Evolutionary conservation across 345 rosid species (phyloP).

Genomic region (Pistacia vera): DNA sequence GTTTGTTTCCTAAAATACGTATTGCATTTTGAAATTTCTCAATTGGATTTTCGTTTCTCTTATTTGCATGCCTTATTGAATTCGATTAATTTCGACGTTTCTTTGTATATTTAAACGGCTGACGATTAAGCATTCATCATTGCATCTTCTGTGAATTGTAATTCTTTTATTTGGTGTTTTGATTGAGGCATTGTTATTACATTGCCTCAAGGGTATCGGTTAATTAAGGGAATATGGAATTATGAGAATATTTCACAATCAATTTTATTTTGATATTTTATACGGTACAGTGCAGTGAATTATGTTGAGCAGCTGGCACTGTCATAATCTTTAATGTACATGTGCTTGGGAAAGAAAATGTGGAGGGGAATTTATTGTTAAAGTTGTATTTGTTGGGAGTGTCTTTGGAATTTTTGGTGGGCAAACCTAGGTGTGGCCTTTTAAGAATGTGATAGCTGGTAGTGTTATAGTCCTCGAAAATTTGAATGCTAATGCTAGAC

Average conservation of each 20-base stretch:
- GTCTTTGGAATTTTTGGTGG: background rate
- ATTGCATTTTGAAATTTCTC: conserved; percentile 18
- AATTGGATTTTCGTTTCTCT: conserved; percentile 4
- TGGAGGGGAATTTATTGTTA: background rate
- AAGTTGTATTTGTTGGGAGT: background rate
- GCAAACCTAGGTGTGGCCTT: background rate
- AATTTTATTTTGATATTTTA: background rate
- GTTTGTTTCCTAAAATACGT: conserved; percentile 24
- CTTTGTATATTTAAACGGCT: background rate
- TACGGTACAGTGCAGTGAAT: background rate
- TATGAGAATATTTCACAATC: background rate
- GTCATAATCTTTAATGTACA: background rate
- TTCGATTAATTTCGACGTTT: background rate
- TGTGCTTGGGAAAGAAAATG: too few species aligned
- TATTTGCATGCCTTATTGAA: conserved; percentile 1
- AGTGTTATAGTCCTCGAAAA: background rate
- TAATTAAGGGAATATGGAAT: conserved; percentile 2
- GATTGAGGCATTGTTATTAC: background rate
- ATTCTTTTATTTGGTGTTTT: background rate
- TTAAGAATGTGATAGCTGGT: background rate
- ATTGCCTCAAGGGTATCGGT: background rate
- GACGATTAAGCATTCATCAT: background rate
- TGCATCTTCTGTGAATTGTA: background rate
- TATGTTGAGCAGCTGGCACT: background rate
- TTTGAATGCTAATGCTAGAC: conserved; percentile 4